Evolutionary conservation across 495 filamentous ascomycete species (phyloP).

Genomic region (Neurospora cerealis): DNA sequence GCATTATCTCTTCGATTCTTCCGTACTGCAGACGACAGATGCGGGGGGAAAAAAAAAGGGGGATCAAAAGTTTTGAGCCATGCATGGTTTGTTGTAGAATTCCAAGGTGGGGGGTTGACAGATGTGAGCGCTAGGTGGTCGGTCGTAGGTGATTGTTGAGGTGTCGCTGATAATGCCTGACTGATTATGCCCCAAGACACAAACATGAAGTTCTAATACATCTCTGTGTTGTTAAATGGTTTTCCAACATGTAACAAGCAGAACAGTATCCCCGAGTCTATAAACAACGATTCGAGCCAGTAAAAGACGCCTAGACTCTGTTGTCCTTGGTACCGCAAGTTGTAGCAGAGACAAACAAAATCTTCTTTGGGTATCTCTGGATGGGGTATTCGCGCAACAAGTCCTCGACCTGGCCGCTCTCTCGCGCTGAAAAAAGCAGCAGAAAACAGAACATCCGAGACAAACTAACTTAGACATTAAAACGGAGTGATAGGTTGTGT

Average conservation of each 20-base stretch:
- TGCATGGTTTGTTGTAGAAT: neutral
- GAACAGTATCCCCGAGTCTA: neutral
- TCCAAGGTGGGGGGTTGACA: neutral
- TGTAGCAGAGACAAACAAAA: neutral
- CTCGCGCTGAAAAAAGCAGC: neutral
- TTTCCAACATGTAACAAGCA: neutral
- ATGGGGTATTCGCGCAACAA: neutral
- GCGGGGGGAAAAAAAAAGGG: too few relatives aligned
- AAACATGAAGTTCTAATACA: neutral
- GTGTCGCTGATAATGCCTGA: neutral
- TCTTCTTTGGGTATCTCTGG: neutral
- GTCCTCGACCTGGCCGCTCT: neutral
- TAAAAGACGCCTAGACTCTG: neutral
- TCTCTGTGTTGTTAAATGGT: neutral
- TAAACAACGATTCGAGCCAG: neutral
- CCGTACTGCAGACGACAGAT: neutral
- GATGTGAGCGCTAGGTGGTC: neutral
- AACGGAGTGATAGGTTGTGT: neutral
- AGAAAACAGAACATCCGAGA: neutral
- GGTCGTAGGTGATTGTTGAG: neutral
- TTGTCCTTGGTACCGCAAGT: neutral
- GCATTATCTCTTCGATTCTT: neutral
- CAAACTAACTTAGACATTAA: neutral
- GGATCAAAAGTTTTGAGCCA: neutral
- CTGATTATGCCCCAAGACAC: neutral